Evolutionary conservation across 2,329 filamentous ascomycete genomes (phyloP).

Genomic region (Chaetomium globosum): DNA sequence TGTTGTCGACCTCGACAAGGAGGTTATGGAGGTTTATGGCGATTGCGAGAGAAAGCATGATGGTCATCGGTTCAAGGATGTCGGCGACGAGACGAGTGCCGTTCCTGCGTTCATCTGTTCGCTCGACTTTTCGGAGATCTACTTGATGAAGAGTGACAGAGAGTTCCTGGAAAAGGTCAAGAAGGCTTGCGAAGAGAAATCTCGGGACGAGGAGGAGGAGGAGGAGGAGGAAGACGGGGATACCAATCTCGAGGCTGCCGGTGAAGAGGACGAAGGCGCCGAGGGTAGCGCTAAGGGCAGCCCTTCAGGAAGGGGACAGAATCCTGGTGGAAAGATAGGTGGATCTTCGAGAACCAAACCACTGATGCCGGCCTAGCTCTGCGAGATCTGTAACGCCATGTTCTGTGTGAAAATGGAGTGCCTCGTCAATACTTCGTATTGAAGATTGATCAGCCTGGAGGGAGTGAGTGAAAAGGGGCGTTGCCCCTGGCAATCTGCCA

Average conservation of each 20-base stretch:
- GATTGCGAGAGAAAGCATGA: constrained; percentile 21
- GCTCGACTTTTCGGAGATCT: constrained; percentile 23
- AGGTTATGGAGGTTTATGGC: constrained; percentile 27
- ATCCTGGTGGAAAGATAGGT: neutral
- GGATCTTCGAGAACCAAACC: neutral
- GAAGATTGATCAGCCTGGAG: neutral
- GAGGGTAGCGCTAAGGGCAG: constrained; percentile 6
- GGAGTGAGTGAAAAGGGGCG: neutral
- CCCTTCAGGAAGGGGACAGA: neutral
- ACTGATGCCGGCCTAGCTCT: neutral
- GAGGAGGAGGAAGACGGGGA: neutral
- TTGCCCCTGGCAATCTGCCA: constrained; percentile 14
- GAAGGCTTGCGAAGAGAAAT: neutral
- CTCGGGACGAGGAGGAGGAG: neutral
- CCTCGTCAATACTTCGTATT: no score
- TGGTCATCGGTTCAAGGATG: constrained; percentile 25
- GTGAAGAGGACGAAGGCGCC: no score
- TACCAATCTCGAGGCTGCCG: neutral
- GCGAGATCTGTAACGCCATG: neutral
- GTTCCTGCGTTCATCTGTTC: constrained; percentile 24
- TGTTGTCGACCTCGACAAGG: constrained; percentile 29
- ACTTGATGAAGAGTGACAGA: constrained; percentile 15
- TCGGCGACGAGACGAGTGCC: neutral
- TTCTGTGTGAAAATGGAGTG: neutral
- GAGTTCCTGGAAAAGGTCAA: constrained; percentile 22